Evolutionary conservation across 257 asterid species (phyloP).

Genomic region (Nicotiana tomentosiformis): DNA sequence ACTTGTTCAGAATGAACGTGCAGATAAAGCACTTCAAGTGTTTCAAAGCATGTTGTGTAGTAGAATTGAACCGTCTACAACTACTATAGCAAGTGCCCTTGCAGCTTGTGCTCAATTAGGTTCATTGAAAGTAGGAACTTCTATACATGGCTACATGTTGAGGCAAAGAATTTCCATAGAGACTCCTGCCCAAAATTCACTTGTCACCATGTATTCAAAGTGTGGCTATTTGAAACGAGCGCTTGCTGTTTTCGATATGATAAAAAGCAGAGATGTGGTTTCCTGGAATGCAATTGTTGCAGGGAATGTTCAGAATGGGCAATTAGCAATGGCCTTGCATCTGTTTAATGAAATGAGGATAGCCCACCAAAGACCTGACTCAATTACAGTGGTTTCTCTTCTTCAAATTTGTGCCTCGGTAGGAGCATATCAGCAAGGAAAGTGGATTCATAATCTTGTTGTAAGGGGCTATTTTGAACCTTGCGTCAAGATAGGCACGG

Average conservation of each 20-base stretch:
- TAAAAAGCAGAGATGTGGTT: conserved; percentile 58
- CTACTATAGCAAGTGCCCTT: conserved; percentile 65
- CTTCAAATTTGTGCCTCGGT: conserved; percentile 78
- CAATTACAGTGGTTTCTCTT: conserved; percentile 59
- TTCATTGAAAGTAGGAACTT: conserved; percentile 45
- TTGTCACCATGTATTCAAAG: conserved; percentile 68
- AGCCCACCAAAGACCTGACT: conserved; percentile 50
- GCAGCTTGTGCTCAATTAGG: conserved; percentile 79
- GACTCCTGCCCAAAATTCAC: conserved; percentile 57
- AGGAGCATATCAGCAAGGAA: conserved; percentile 85
- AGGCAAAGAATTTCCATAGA: conserved; percentile 49
- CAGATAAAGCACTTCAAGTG: conserved; percentile 49
- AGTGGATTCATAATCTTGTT: conserved; percentile 66
- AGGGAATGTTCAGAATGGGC: conserved; percentile 57
- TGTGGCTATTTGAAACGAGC: conserved; percentile 61
- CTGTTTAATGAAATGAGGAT: conserved; percentile 63
- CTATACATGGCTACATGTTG: conserved; percentile 58
- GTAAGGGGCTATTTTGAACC: conserved; percentile 54
- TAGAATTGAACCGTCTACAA: conserved; percentile 39
- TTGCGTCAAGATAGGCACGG: conserved; percentile 55
- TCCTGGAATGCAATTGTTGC: conserved; percentile 87
- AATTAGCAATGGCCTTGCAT: conserved; percentile 39
- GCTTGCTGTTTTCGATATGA: conserved; percentile 44
- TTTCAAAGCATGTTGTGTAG: conserved; percentile 51
- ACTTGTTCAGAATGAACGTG: conserved; percentile 58